phyloP scores from a whole-genome alignment of 73 alveolate species.

The Paramecium octaurelia region DNA sequence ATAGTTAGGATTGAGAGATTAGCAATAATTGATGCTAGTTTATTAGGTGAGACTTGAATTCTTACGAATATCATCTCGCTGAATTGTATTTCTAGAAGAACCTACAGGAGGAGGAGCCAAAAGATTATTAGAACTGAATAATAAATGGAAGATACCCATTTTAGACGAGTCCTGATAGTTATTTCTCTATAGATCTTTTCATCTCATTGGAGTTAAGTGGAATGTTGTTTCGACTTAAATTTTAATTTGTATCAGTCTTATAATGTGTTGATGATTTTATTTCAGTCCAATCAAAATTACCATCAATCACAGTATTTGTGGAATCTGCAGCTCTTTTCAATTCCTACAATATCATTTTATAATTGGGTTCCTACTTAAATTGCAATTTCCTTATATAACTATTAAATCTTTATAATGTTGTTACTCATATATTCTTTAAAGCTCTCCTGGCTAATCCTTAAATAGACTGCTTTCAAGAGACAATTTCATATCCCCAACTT shows the following conservation, averaged over 20 bases:
- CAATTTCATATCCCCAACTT: slow-evolving; percentile 55
- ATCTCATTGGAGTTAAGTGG: slow-evolving; percentile 15
- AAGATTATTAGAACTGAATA: slow-evolving; percentile 2
- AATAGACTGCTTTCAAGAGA: not conserved
- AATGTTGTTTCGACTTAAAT: not conserved
- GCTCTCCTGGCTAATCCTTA: slow-evolving; percentile 55
- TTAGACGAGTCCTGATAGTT: not conserved
- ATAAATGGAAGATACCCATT: not conserved
- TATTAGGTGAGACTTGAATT: not conserved
- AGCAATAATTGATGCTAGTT: slow-evolving; percentile 15
- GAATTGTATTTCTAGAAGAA: not conserved
- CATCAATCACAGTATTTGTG: slow-evolving; percentile 58
- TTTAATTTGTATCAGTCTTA: not conserved
- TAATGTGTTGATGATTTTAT: slow-evolving; percentile 18
- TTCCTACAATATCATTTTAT: slow-evolving; percentile 60
- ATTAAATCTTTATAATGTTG: not conserved
- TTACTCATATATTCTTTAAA: slow-evolving; percentile 62
- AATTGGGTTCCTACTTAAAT: slow-evolving; percentile 65
- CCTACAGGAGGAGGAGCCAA: slow-evolving; percentile 23
- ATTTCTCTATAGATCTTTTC: slow-evolving; percentile 39
- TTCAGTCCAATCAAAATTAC: slow-evolving; percentile 69
- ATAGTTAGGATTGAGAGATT: slow-evolving; percentile 24
- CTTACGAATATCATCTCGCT: slow-evolving; percentile 12
- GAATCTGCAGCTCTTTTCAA: slow-evolving; percentile 51
- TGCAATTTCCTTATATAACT: slow-evolving; percentile 64